A percentile compares a stretch with the other conserved stretches of the same genome.
These are phyloP conservation scores for Sporothrix pseudoabietina DNA, from an alignment of 2,329 filamentous ascomycete genomes.

Conservation along the genomic window DNA sequence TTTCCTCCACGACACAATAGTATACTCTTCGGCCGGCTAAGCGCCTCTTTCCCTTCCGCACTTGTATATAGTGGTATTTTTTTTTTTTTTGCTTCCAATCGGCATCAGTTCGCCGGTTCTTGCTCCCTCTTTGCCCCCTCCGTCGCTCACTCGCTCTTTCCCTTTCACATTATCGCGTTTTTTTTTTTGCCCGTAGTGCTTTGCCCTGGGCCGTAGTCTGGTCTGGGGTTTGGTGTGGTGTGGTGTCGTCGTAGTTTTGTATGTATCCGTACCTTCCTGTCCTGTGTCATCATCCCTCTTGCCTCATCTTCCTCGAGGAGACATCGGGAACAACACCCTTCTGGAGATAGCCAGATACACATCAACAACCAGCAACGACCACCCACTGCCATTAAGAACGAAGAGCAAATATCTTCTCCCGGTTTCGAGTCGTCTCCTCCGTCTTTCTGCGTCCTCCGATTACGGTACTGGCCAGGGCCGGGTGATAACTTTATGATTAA, in stretches of 20 bases:
- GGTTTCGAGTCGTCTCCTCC: constrained; percentile 4
- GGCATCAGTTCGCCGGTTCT: neutral
- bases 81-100: neutral
- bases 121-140: neutral
- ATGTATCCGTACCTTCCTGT: neutral
- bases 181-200: neutral
- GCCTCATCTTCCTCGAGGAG: neutral
- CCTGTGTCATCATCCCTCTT: neutral
- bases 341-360: neutral
- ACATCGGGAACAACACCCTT: neutral
- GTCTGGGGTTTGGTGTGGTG: neutral
- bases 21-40: neutral
- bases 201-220: neutral
- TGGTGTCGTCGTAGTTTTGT: neutral
- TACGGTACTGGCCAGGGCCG: neutral
- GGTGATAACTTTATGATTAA: neutral
- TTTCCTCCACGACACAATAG: neutral
- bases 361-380: neutral
- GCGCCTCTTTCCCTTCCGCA: neutral
- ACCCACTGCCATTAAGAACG: neutral
- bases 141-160: neutral
- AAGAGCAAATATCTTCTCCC: neutral
- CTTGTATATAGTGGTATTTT: neutral
- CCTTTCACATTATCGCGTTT: neutral
- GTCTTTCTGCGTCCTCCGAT: neutral